Conservation (phyloP, 306 rosid species). For the Lathyrus sativus region DNA sequence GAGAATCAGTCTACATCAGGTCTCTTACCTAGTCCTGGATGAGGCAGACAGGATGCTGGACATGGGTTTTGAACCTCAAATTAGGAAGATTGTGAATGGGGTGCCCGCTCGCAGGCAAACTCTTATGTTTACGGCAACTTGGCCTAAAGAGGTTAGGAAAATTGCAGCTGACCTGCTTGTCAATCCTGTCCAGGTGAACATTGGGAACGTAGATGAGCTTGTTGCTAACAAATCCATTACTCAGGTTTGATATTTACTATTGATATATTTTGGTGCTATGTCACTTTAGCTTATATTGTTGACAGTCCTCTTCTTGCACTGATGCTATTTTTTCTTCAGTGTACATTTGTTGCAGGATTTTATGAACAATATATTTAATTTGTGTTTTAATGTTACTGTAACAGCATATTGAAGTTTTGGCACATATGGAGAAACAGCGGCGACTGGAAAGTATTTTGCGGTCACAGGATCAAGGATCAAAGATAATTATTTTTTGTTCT, state of each 20-base stretch:
- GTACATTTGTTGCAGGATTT: not conserved
- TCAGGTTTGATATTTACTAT: conserved; percentile 59
- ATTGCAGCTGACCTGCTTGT: conserved; percentile 94
- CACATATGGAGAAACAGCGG: conserved; percentile 76
- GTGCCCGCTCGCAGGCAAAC: conserved; percentile 96
- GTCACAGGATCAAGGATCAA: conserved; percentile 93
- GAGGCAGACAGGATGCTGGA: conserved; percentile 99
- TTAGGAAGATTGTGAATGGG: conserved; percentile 93
- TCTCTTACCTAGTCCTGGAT: conserved; percentile 91
- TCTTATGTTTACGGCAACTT: conserved; percentile 98
- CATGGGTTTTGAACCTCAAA: conserved; percentile 99
- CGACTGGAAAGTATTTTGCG: conserved; percentile 85
- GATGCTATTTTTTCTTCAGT: conserved; percentile 2
- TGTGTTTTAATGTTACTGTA: conserved; percentile 16
- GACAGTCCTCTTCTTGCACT: not conserved
- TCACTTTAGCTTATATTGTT: not conserved
- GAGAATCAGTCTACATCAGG: conserved; percentile 85
- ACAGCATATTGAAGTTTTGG: conserved; percentile 86
- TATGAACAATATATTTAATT: not conserved
- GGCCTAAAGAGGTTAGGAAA: conserved; percentile 99
- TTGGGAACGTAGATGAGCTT: conserved; percentile 96
- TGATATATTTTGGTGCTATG: conserved; percentile 20
- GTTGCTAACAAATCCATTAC: conserved; percentile 96
- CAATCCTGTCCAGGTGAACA: conserved; percentile 94
- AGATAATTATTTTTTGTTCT: conserved; percentile 88